Evolutionary conservation across 1,284 basidiomycete genomes (phyloP), one percentile per base, ranked within the genome.

Genomic region (Ustilago bromivora): DNA sequence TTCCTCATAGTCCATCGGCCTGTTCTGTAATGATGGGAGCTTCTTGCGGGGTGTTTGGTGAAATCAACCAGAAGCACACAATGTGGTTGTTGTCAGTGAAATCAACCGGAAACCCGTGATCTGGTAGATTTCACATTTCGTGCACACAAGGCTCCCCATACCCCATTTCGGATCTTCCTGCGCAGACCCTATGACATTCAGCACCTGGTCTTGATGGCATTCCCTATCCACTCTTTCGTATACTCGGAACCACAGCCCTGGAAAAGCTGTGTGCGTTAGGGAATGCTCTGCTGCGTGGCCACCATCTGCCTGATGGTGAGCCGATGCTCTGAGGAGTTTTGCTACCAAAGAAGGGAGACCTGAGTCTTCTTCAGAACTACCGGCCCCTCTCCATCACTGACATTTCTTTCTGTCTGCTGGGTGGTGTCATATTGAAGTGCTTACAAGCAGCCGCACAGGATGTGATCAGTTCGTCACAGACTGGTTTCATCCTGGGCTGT

Each of bases 301-400:
- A 54, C 35, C 35, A 36, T 11, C 17, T 54, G 10, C 53, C 53
- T 3, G 35, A 54, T 36, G 53, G 53, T 15, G 53, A 54, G 19
- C 53, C 34, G 6, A 36, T 38, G 32, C 35, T 54, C 5, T 0
- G 34, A 19, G 53, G 53, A 2, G 53, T 54, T 4, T 17, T 54
- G 6, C 7, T 54, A n/a, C 53, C 53, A 4, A 54, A 54, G 35
- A 54, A 54, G 23, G 53, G 53, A 4, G 53, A 54, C 17, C 53
- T 54, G 17, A 19, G 34, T 3, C 34, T 19, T 15, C 34, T 54
- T 32, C 15, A 17, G 17, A 54, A 54, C 28, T 54, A 54, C 23
- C 53, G 53, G 15, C 53, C 53, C 2, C 53, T 54, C 10, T 54
- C 40, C 11, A 41, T 41, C 2, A 4, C 40, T 5, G 17, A 7